Base-by-base conservation (phyloP, 2,329 filamentous ascomycete species). In the Elsinoe fawcettii region DNA sequence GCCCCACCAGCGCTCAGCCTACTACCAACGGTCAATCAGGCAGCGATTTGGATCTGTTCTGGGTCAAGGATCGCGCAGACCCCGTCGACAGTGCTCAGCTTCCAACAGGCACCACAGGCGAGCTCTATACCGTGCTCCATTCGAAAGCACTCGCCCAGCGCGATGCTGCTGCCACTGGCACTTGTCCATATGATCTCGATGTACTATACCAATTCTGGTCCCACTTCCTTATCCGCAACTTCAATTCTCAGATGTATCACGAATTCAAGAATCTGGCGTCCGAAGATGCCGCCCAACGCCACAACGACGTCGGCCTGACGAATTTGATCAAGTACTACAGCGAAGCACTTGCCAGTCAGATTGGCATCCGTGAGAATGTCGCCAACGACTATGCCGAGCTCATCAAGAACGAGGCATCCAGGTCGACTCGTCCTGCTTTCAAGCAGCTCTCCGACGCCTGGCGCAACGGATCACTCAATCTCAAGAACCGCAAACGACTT, bases 131-230 rank as follows among this genome's bases (percentile, higher is more conserved):
- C 55, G 67, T 73, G 54, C 74, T 79, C 63, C 75, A 73, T 64
- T 71, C 70, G 60, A 76, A 75, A 66, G 77, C 76, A 58, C 73
- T 80, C 51, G 67, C 73, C 53, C 74, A 79, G 70, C 77, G 77
- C 62, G 68, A 71, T 60, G 69, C 70, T 62, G 71, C 73, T 60
- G 62, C 71, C 43, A 68, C 69, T 61, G 74, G 74, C 62, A 71
- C 61, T 56, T 77, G 74, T 37, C 78, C 80, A 51, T 73, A 76
- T 60, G 78, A 83, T 65, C 84, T 86, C 77, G 78, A 82, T 66
- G 77, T 82, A 59, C 78, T 88, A 27, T 90, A 89, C 73, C 79
- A 83, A 62, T 88, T 88, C 73, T 90, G 86, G 85, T 82, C 83
- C 18, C 81, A 86, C 68, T 88, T 87, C 67, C 77, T 90, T 61